Evolutionary conservation across 1,284 basidiomycete genomes (phyloP), one percentile per base, ranked within the genome.

Genomic region (Irpex sp.): DNA sequence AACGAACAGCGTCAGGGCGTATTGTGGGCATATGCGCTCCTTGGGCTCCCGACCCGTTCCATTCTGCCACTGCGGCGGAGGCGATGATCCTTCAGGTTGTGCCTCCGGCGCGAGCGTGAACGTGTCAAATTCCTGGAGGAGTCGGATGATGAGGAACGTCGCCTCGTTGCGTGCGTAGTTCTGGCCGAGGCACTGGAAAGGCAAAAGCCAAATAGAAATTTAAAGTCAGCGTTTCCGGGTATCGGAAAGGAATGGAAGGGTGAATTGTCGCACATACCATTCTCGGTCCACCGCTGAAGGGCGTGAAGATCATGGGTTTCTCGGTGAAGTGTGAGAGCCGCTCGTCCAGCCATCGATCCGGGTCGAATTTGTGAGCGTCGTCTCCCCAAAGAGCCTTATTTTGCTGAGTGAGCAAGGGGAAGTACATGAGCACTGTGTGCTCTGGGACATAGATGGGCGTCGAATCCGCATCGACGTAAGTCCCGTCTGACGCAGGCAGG

Each of bases 111-210:
- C 85, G 37, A 91, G 73, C 8, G 79, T 77, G 68, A 92, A 84
- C 1, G 77, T 75, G 64, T 85, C 81, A 67, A 86, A 90, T 21
- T 78, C 78, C 68, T 91, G 89, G 57, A 92, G 71, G 31, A 92
- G 72, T 35, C 85, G 79, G 7, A 87, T 83, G 39, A 92, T 79
- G 73, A 90, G 85, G 69, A 83, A 91, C 2, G 86, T 84, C 53
- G 86, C 83, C 71, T 92, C 85, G 69, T 90, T 90, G 65, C 85
- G 86, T 3, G 89, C 89, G 65, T 89, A 89, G 66, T 89, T 86
- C 70, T 90, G 87, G 5, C 89, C 89, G 15, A 91, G 73, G 68
- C 89, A 90, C 88, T 89, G 67, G 13, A 59, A 62, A 51, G 13
- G 31, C 62, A 11, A 57, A 46, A 36, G 11, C 9, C 15, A 13